Percentiles rank a stretch among this genome's conserved stretches.
Conservation (phyloP, 2,329 filamentous ascomycete species). For the Beauveria scarabaeidicola region DNA sequence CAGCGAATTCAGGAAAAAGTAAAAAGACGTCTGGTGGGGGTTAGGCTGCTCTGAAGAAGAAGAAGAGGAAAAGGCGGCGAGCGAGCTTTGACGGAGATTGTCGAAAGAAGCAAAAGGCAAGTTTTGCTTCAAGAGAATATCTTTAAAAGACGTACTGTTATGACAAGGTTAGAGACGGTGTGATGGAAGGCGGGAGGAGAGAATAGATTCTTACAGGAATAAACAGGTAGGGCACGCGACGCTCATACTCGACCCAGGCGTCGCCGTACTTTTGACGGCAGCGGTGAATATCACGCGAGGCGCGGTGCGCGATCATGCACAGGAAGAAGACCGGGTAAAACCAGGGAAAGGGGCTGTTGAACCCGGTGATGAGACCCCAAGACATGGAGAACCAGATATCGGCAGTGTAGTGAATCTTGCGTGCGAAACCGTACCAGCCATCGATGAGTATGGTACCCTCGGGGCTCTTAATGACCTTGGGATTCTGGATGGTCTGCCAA, state of each 20-base stretch:
- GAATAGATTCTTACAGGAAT: constrained; percentile 49
- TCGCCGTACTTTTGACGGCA: constrained; percentile 76
- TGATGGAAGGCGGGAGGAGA: not conserved
- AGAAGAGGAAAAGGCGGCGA: not conserved
- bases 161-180: not conserved
- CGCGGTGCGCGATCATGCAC: constrained; percentile 74
- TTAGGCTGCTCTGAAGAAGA: not conserved
- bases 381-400: constrained; percentile 41
- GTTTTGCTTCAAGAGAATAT: not conserved
- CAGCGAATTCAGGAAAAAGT: not conserved
- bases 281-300: constrained; percentile 64
- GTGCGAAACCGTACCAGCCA: constrained; percentile 72
- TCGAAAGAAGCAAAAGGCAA: not conserved
- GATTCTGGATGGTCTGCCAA: constrained; percentile 53
- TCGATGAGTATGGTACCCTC: constrained; percentile 71
- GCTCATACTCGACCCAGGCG: constrained; percentile 73
- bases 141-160: constrained; percentile 34
- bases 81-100: not conserved
- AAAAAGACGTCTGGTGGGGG: not conserved
- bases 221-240: constrained; percentile 72
- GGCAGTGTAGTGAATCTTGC: constrained; percentile 50
- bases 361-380: constrained; percentile 45
- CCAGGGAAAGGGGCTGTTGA: constrained; percentile 73
- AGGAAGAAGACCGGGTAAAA: constrained; percentile 83
- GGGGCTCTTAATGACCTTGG: constrained; percentile 51